Conservation (phyloP, 2,329 filamentous ascomycete genomes). For the Aureobasidium musti region DNA sequence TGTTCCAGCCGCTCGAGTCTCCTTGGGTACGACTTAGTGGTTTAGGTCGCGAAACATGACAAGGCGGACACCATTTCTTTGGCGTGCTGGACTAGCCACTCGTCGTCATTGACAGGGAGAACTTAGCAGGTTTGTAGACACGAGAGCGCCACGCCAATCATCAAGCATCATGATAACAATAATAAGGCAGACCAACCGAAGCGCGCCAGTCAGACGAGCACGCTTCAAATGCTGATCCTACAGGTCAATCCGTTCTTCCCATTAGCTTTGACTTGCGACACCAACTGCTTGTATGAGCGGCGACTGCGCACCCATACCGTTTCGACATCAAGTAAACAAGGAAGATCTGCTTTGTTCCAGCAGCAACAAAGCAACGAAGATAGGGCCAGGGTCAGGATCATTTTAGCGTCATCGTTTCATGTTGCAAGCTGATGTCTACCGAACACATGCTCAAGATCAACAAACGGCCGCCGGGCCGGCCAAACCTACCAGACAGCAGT, state of each 20-base stretch:
- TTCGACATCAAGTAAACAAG: neutral
- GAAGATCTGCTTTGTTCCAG: neutral
- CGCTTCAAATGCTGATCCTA: slow-evolving; percentile 10
- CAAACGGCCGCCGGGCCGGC: slow-evolving; percentile 12
- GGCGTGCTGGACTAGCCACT: slow-evolving; percentile 7
- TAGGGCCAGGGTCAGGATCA: neutral
- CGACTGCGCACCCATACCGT: neutral
- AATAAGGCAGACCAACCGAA: slow-evolving; percentile 20
- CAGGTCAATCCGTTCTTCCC: neutral
- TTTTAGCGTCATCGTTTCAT: slow-evolving; percentile 25
- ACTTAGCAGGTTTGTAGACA: slow-evolving; percentile 21
- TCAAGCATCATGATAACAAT: slow-evolving; percentile 4
- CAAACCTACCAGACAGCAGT: slow-evolving; percentile 10
- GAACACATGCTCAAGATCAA: slow-evolving; percentile 20
- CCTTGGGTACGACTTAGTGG: neutral
- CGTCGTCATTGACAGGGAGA: slow-evolving; percentile 22
- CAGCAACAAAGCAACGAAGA: neutral
- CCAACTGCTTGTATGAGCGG: neutral
- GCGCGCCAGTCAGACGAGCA: slow-evolving; percentile 24
- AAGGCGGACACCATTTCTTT: slow-evolving; percentile 4
- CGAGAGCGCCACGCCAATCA: slow-evolving; percentile 21
- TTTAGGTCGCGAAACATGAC: neutral
- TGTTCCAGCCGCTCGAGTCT: slow-evolving; percentile 4
- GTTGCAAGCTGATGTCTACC: slow-evolving; percentile 15
- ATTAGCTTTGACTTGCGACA: slow-evolving; percentile 14